Evolutionary conservation across 805 yeast species (phyloP).

Genomic region (Saccharomycopsis sp.): DNA sequence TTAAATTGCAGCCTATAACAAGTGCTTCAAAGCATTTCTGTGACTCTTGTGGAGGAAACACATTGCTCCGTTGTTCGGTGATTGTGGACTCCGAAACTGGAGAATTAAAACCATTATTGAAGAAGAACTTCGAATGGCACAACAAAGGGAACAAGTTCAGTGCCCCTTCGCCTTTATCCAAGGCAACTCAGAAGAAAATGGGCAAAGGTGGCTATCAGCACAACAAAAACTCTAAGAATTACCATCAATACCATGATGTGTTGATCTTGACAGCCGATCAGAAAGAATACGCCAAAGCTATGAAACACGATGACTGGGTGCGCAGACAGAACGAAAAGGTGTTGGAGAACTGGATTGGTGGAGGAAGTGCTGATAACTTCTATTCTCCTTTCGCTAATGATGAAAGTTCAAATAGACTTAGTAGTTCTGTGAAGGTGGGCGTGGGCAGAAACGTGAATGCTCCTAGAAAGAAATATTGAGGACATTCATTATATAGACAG

Average conservation of each 20-base stretch:
- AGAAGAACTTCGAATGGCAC: constrained; percentile 90
- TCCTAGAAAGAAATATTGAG: constrained; percentile 33
- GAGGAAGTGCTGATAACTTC: constrained; percentile 79
- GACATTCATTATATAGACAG: neutral
- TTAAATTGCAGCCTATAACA: constrained; percentile 71
- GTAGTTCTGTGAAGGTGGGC: constrained; percentile 74
- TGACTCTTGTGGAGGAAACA: constrained; percentile 91
- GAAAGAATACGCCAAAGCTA: constrained; percentile 82
- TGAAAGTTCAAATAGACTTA: constrained; percentile 37
- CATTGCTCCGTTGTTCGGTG: constrained; percentile 85
- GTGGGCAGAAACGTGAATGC: constrained; percentile 77
- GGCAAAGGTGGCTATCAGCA: constrained; percentile 82
- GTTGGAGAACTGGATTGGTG: constrained; percentile 85
- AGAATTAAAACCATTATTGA: constrained; percentile 77
- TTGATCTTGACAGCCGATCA: constrained; percentile 85
- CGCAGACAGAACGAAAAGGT: constrained; percentile 80
- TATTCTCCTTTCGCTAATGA: constrained; percentile 80
- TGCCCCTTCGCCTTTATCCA: constrained; percentile 82
- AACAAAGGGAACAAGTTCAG: constrained; percentile 79
- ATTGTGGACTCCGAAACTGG: constrained; percentile 77
- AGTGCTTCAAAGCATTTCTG: constrained; percentile 84
- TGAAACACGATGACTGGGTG: constrained; percentile 85
- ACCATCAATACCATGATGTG: constrained; percentile 34
- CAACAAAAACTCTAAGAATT: constrained; percentile 49
- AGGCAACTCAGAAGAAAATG: constrained; percentile 57